Percentiles rank a stretch among this genome's conserved stretches.
Evolutionary conservation across 2,329 filamentous ascomycete species (phyloP).

Genomic region (Aspergillus sp.): DNA sequence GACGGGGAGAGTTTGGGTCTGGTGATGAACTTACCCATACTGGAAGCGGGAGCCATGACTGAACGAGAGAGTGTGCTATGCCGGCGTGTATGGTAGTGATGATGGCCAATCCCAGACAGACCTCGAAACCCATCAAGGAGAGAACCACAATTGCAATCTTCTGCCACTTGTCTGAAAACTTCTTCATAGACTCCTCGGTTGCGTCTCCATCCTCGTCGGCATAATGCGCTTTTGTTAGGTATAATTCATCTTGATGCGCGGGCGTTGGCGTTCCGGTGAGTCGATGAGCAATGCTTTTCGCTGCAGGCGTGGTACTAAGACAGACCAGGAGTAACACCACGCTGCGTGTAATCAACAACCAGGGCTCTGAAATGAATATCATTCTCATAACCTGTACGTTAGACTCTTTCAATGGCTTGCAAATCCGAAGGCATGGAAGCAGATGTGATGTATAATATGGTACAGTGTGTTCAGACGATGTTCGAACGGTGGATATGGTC

Average conservation of each 20-base stretch:
- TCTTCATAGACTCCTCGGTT: slow-evolving; percentile 53
- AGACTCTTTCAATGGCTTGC: too few species aligned
- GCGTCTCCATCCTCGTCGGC: slow-evolving; percentile 63
- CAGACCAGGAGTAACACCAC: slow-evolving; percentile 18
- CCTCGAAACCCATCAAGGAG: slow-evolving; percentile 46
- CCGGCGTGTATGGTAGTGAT: slow-evolving; percentile 37
- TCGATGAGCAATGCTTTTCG: slow-evolving; percentile 14
- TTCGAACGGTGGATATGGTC: too few species aligned
- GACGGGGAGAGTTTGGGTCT: too few species aligned
- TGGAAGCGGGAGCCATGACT: slow-evolving; percentile 53
- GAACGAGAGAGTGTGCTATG: slow-evolving; percentile 34
- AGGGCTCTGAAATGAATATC: slow-evolving; percentile 12
- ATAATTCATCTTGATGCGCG: slow-evolving; percentile 13
- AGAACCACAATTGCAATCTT: slow-evolving; percentile 49
- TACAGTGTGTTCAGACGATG: too few species aligned
- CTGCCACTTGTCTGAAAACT: slow-evolving; percentile 54
- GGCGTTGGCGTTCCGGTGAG: slow-evolving; percentile 6
- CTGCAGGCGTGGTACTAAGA: slow-evolving; percentile 19
- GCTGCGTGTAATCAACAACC: slow-evolving; percentile 13
- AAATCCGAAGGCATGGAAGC: too few species aligned
- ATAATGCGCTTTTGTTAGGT: slow-evolving; percentile 42
- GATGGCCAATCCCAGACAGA: slow-evolving; percentile 51
- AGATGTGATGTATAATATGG: too few species aligned
- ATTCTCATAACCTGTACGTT: slow-evolving; percentile 12
- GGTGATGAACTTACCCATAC: slow-evolving; percentile 50